phyloP scores from a whole-genome alignment of 1,284 basidiomycete species.

The Wolfiporia cocos region DNA sequence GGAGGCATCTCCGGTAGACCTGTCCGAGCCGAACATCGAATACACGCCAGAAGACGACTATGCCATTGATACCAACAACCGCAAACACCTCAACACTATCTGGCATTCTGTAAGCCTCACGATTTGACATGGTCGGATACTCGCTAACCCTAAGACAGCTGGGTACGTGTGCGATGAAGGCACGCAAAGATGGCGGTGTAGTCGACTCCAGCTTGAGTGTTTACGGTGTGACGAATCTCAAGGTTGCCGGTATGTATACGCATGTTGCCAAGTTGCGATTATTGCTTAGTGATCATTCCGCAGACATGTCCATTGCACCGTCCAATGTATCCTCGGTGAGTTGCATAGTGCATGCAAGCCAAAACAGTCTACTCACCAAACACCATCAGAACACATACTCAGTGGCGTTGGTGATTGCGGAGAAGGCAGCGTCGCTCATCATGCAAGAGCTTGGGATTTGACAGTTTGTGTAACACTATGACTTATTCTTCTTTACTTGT shows the following conservation, averaged over 20 bases:
- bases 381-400: slow-evolving; percentile 53
- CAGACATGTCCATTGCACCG: slow-evolving; percentile 58
- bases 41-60: slow-evolving; percentile 57
- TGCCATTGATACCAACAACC: slow-evolving; percentile 57
- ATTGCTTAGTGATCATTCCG: not conserved
- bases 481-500: too few relatives aligned
- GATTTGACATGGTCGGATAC: not conserved
- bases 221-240: slow-evolving; percentile 64
- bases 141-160: slow-evolving; percentile 12
- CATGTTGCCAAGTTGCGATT: not conserved
- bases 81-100: slow-evolving; percentile 19
- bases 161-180: slow-evolving; percentile 59
- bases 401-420: slow-evolving; percentile 58
- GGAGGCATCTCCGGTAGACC: slow-evolving; percentile 10
- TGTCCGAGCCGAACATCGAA: slow-evolving; percentile 35
- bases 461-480: too few relatives aligned
- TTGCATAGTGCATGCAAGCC: not conserved
- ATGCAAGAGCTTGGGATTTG: slow-evolving; percentile 44
- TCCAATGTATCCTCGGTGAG: slow-evolving; percentile 30
- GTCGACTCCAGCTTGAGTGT: slow-evolving; percentile 67
- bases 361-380: not conserved
- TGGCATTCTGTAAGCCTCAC: slow-evolving; percentile 17
- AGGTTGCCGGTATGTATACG: slow-evolving; percentile 32
- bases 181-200: slow-evolving; percentile 66
- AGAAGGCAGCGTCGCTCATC: slow-evolving; percentile 57